Evolutionary conservation across 495 filamentous ascomycete genomes (phyloP).

Genomic region (Tuber indicum): DNA sequence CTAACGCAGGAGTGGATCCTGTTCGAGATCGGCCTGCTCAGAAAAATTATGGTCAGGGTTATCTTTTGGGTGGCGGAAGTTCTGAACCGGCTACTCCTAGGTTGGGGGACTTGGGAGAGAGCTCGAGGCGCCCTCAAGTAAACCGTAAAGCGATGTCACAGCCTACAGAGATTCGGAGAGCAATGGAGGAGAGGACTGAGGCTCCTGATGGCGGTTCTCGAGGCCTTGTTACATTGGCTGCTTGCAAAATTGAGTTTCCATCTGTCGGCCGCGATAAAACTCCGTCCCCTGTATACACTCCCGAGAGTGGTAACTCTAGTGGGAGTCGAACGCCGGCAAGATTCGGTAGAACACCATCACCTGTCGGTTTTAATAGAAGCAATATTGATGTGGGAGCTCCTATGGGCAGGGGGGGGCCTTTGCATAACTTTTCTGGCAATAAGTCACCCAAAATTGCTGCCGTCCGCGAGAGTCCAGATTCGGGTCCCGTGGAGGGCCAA

Average conservation of each 20-base stretch:
- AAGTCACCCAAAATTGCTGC: neutral
- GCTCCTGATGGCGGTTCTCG: neutral
- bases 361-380: neutral
- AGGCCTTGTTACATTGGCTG: neutral
- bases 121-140: conserved; percentile 22
- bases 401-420: neutral
- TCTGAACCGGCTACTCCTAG: neutral
- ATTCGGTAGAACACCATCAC: neutral
- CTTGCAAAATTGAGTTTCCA: conserved; percentile 20
- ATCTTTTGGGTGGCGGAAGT: conserved; percentile 17
- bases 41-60: conserved; percentile 17
- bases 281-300: conserved; percentile 8
- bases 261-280: conserved; percentile 5
- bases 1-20: neutral
- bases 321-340: conserved; percentile 32
- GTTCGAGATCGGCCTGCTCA: neutral
- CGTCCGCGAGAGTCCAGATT: neutral
- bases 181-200: conserved; percentile 43
- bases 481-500: neutral
- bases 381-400: neutral
- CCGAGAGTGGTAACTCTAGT: conserved; percentile 28
- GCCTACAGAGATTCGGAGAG: conserved; percentile 44
- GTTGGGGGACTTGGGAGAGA: neutral
- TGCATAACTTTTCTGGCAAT: neutral
- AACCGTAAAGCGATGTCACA: conserved; percentile 41